Evolutionary conservation across 805 yeast species (phyloP).

Genomic region (Metschnikowia lochheadii): DNA sequence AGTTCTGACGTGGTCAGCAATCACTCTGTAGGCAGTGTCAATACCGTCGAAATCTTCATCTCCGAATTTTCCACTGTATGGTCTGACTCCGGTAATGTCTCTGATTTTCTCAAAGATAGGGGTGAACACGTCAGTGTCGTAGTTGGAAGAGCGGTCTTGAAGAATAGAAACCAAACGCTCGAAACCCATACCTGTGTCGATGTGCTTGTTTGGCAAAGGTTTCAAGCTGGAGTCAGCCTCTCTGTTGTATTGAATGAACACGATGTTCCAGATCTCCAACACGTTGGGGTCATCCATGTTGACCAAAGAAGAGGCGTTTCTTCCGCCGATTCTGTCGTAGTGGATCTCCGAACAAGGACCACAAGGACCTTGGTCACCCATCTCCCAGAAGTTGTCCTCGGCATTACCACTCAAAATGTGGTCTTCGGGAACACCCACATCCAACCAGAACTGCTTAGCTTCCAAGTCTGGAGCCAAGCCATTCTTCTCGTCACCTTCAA

Average conservation of each 20-base stretch:
- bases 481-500: conserved; percentile 82
- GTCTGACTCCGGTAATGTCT: conserved; percentile 89
- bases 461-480: conserved; percentile 93
- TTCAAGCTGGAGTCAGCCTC: conserved; percentile 79
- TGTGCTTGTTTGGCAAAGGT: conserved; percentile 88
- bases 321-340: conserved; percentile 96
- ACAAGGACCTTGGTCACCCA: conserved; percentile 99
- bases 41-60: conserved; percentile 89
- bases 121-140: conserved; percentile 94
- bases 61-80: conserved; percentile 90
- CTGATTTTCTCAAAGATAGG: conserved; percentile 85
- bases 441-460: conserved; percentile 82
- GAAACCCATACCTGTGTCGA: conserved; percentile 98
- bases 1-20: conserved; percentile 98
- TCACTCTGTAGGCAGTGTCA: conserved; percentile 96
- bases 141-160: conserved; percentile 88
- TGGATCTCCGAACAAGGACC: conserved; percentile 99
- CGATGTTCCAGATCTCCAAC: conserved; percentile 96
- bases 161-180: conserved; percentile 94
- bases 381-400: conserved; percentile 97
- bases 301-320: conserved; percentile 88
- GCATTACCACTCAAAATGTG: conserved; percentile 91
- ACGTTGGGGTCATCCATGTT: conserved; percentile 98
- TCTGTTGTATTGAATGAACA: conserved; percentile 94
- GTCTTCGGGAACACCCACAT: conserved; percentile 84